phyloP scores from a whole-genome alignment of 2,329 filamentous ascomycete genomes.

The Stemphylium beticola region DNA sequence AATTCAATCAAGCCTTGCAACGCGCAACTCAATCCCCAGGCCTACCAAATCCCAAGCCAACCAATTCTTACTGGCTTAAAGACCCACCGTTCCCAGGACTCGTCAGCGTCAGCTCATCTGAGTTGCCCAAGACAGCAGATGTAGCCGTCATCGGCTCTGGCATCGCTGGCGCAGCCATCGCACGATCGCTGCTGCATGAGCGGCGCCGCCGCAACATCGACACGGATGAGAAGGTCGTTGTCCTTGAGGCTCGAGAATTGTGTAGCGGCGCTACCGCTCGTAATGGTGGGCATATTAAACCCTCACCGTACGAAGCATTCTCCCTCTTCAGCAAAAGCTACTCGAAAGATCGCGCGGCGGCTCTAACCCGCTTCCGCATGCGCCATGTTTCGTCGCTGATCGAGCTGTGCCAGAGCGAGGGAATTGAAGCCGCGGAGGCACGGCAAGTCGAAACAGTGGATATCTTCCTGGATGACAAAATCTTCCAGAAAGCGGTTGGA shows the following conservation, averaged over 20 bases:
- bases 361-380: constrained; percentile 11
- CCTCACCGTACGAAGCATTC: constrained; percentile 15
- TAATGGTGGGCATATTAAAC: constrained; percentile 35
- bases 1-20: constrained; percentile 13
- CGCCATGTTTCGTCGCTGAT: constrained; percentile 10
- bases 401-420: constrained; percentile 7
- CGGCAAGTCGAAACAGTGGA: constrained; percentile 17
- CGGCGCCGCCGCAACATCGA: constrained; percentile 8
- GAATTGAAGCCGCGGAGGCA: constrained; percentile 14
- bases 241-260: constrained; percentile 44
- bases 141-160: constrained; percentile 63
- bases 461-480: constrained; percentile 10
- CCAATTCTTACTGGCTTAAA: constrained; percentile 13
- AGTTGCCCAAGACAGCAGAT: constrained; percentile 50
- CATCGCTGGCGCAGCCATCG: constrained; percentile 57
- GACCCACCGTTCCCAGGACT: constrained; percentile 16
- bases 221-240: constrained; percentile 44
- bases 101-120: not conserved
- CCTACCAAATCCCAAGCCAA: constrained; percentile 6
- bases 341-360: constrained; percentile 15
- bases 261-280: constrained; percentile 40
- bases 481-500: constrained; percentile 5
- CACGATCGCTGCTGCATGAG: constrained; percentile 40
- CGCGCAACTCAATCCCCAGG: constrained; percentile 15
- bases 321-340: constrained; percentile 13